Evolutionary conservation across 2,329 filamentous ascomycete genomes (phyloP), one percentile per base, ranked within the genome.

Genomic region (Aspergillus floridensis): DNA sequence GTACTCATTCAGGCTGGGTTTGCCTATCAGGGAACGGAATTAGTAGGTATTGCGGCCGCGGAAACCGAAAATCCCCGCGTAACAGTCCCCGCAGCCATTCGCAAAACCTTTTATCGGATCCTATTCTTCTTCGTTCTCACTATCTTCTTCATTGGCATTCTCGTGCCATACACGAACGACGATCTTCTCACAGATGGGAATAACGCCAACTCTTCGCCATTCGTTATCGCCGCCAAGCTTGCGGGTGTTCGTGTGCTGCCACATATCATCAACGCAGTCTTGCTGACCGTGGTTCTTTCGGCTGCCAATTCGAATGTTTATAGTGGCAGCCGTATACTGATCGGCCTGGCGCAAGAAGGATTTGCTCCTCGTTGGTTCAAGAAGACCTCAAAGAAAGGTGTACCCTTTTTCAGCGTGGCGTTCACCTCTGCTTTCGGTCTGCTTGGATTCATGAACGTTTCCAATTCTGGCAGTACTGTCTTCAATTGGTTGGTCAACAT

Each of bases 11-110:
- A 76, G 53, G 75, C 77, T 4, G 73, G 70, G 5, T 79, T 77
- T 59, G 73, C 75, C 5, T 79, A 76, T 53, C 72, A 74, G 72
- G 90, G 90, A 47, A 86, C 88, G 2, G 90, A 93, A 76, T 82
- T 92, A 16, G 89, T 92, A 8, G 90, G 87, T 62, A 86, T 93
- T 51, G 88, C 88, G n/a, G 90, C 90, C 4, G 90, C 89, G 61
- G 90, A 93, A 77, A 88, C 88, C 7, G 83, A 84, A 51, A 86
- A 92, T 70, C 90, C 90, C 5, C 82, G 84, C 66, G 88, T 87
- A 75, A 87, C 84, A 16, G 88, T 93, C 53, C 90, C 90, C 0
- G 79, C 80, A 12, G 90, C 90, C 24, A 90, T 92, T 68, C 84
- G 85, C 54, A 88, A 86, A 77, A 90, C 89, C 0, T 92, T 90